A percentile compares a stretch with the other conserved stretches of the same genome.
phyloP scores from a whole-genome alignment of 305 asterid genomes.

The Fraxinus xanthoxyloides region DNA sequence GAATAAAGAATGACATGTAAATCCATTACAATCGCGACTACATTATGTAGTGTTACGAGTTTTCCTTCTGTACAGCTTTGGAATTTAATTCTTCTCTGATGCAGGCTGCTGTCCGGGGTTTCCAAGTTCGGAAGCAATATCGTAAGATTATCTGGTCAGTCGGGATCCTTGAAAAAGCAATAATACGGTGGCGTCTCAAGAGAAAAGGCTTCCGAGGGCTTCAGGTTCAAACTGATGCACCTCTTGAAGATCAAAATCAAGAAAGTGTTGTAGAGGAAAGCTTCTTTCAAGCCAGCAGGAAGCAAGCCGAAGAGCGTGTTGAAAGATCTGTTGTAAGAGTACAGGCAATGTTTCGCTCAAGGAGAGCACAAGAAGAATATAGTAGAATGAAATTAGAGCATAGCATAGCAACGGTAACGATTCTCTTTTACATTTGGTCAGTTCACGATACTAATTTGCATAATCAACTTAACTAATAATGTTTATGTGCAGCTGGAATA shows the following conservation, averaged over 20 bases:
- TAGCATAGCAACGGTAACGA: constrained; percentile 50
- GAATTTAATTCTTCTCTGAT: neutral
- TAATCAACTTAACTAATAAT: constrained; percentile 18
- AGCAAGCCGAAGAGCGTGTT: constrained; percentile 94
- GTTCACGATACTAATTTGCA: constrained; percentile 10
- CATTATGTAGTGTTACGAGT: neutral
- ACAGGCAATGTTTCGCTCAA: constrained; percentile 96
- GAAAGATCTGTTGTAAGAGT: constrained; percentile 90
- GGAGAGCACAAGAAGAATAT: constrained; percentile 85
- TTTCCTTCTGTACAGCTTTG: neutral
- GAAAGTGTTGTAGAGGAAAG: constrained; percentile 65
- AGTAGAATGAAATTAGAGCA: constrained; percentile 82
- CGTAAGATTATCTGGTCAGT: constrained; percentile 81
- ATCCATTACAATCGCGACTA: neutral
- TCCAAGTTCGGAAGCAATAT: constrained; percentile 77
- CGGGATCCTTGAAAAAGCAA: constrained; percentile 89
- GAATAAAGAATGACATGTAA: neutral
- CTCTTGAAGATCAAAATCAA: constrained; percentile 36
- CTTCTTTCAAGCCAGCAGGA: constrained; percentile 87
- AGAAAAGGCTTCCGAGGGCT: constrained; percentile 92
- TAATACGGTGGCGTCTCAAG: constrained; percentile 91
- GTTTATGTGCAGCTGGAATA: constrained; percentile 53
- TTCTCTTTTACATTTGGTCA: neutral
- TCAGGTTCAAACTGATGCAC: constrained; percentile 47
- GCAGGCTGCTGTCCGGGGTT: constrained; percentile 84